These are phyloP conservation scores for Tylopilus sp. DNA, from an alignment of 768 basidiomycete species.

Conservation along the genomic window DNA sequence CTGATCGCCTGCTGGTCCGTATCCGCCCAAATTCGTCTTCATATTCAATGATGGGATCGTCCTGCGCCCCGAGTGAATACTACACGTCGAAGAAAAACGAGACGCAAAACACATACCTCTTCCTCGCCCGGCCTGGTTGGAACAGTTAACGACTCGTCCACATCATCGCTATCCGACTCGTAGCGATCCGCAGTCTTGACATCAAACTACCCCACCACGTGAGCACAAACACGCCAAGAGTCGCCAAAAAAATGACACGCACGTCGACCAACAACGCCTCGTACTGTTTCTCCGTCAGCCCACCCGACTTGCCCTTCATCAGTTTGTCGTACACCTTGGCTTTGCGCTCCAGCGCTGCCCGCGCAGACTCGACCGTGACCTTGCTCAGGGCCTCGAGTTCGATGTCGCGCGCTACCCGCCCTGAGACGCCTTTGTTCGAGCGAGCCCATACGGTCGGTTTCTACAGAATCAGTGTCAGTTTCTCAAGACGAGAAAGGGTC, in stretches of 20 bases:
- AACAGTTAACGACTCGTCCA: constrained; percentile 71
- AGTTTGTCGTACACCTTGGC: constrained; percentile 79
- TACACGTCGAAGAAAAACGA: too few relatives aligned
- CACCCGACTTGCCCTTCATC: constrained; percentile 72
- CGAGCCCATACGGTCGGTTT: constrained; percentile 77
- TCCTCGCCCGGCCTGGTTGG: constrained; percentile 41
- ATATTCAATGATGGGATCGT: constrained; percentile 81
- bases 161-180: constrained; percentile 71
- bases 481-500: background rate
- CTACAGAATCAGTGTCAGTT: constrained; percentile 32
- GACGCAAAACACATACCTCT: constrained; percentile 32
- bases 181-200: constrained; percentile 49
- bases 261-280: constrained; percentile 76
- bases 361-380: constrained; percentile 69
- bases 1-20: constrained; percentile 64
- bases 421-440: constrained; percentile 69
- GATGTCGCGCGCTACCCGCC: constrained; percentile 61
- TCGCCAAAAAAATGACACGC: constrained; percentile 25
- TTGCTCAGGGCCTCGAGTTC: constrained; percentile 68
- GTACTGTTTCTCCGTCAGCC: constrained; percentile 71
- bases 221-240: background rate
- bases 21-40: constrained; percentile 85
- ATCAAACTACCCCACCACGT: constrained; percentile 55
- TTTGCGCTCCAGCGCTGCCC: constrained; percentile 71
- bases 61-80: constrained; percentile 33